These are phyloP conservation scores for Galerina sulciceps DNA, from an alignment of 768 basidiomycete species.

Conservation along the genomic window DNA sequence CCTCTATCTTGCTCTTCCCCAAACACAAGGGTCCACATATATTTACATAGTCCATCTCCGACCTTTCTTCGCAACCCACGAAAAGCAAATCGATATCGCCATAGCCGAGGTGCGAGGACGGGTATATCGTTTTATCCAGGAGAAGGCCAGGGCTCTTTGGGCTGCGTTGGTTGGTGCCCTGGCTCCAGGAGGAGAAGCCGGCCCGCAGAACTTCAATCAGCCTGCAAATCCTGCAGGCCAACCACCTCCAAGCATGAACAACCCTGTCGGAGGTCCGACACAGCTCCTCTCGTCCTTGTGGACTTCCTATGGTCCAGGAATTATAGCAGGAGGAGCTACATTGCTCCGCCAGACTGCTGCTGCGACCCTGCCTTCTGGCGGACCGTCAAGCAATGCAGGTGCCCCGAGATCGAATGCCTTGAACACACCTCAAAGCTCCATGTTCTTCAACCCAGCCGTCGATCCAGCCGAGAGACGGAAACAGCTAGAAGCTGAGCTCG, in stretches of 20 bases:
- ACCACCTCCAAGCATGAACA: slow-evolving; percentile 48
- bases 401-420: slow-evolving; percentile 20
- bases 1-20: slow-evolving; percentile 88
- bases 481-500: slow-evolving; percentile 63
- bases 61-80: slow-evolving; percentile 84
- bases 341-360: slow-evolving; percentile 58
- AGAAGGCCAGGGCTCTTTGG: slow-evolving; percentile 68
- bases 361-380: slow-evolving; percentile 38
- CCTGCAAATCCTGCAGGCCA: slow-evolving; percentile 9
- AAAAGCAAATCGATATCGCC: slow-evolving; percentile 81
- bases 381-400: slow-evolving; percentile 3
- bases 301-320: slow-evolving; percentile 76
- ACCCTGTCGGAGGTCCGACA: slow-evolving; percentile 65
- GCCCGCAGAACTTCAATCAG: slow-evolving; percentile 12
- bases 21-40: slow-evolving; percentile 86
- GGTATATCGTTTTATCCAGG: slow-evolving; percentile 67
- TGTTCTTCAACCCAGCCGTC: slow-evolving; percentile 16
- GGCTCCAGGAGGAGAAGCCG: slow-evolving; percentile 28
- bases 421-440: slow-evolving; percentile 28
- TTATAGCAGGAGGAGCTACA: slow-evolving; percentile 70
- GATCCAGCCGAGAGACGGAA: slow-evolving; percentile 38
- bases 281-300: slow-evolving; percentile 72
- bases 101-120: slow-evolving; percentile 67
- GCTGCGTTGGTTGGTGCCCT: slow-evolving; percentile 57
- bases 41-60: slow-evolving; percentile 80